phyloP scores from a whole-genome alignment of 306 rosid species.

The Castanea mollissima region DNA sequence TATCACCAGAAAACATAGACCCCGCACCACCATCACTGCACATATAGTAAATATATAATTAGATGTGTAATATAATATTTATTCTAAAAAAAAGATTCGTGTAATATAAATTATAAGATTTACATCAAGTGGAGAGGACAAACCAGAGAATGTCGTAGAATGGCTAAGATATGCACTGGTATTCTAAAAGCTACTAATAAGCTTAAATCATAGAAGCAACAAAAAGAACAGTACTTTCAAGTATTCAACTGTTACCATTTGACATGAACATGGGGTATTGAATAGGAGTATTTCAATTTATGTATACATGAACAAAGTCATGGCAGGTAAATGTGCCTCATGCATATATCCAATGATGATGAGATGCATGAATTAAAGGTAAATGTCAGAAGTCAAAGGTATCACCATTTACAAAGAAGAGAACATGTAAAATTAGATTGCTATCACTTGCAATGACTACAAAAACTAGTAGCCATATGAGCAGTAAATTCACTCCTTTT shows the following conservation, averaged over 20 bases:
- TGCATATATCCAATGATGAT: neutral
- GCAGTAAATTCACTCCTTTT: too few relatives aligned
- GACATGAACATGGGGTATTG: neutral
- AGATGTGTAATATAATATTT: neutral
- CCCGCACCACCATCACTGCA: slow-evolving; percentile 67
- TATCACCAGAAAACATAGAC: slow-evolving; percentile 70
- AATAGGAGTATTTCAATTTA: neutral
- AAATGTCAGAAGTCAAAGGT: neutral
- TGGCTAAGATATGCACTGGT: neutral
- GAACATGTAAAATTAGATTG: too few relatives aligned
- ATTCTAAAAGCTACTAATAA: neutral
- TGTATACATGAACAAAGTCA: neutral
- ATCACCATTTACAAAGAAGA: neutral
- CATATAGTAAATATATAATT: slow-evolving; percentile 24
- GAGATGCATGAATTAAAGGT: neutral
- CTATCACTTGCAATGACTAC: too few relatives aligned
- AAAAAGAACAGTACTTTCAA: neutral
- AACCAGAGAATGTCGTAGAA: neutral
- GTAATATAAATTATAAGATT: slow-evolving; percentile 9
- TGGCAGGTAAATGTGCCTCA: neutral
- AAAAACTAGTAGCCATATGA: too few relatives aligned
- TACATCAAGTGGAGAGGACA: neutral
- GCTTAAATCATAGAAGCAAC: neutral
- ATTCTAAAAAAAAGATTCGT: neutral
- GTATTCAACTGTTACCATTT: neutral